Evolutionary conservation across 73 alveolate genomes (phyloP), one percentile per base, ranked within the genome.

Genomic region (Uronychia setigera): DNA sequence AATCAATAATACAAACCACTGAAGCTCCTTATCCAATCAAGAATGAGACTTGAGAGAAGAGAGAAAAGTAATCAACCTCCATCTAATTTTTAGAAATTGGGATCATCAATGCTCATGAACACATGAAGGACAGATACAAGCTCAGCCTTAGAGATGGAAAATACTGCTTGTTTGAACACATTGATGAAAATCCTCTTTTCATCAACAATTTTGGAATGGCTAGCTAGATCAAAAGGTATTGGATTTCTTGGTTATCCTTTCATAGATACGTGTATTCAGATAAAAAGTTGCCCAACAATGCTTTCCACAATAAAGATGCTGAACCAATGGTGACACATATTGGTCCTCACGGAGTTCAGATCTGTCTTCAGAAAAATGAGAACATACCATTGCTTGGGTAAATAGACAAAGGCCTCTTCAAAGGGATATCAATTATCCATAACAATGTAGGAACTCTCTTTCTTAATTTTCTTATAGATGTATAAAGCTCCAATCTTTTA

Each of bases 401-500:
- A 78, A 93, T 96, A 0, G 99, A 93, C 83, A 88, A 90, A 58
- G 81, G 67, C 77, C 91, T 82, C 83, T 79, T 85, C 86, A 91
- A 91, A 82, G 96, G 96, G 67, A 80, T 91, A 33, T 81, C 88
- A 80, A 91, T 87, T 29, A 81, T 91, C 74, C 92, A 91, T 78
- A 98, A 98, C 92, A 97, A 98, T 77, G n/a, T n/a, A n/a, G n/a
- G n/a, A n/a, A n/a, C n/a, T n/a, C n/a, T n/a, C n/a, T n/a, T n/a
- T n/a, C n/a, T n/a, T n/a, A n/a, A n/a, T n/a, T n/a, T n/a, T n/a
- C n/a, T n/a, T n/a, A n/a, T n/a, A n/a, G n/a, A 79, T 98, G 94
- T 98, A 94, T 87, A 88, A 92, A 89, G 98, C 98, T n/a, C 99
- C 99, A 0, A 96, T 95, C 26, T 97, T 94, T 82, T 97, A 93